Conservation (phyloP, 192 early-diverging fungal genomes). For the Coemansia sp. region DNA sequence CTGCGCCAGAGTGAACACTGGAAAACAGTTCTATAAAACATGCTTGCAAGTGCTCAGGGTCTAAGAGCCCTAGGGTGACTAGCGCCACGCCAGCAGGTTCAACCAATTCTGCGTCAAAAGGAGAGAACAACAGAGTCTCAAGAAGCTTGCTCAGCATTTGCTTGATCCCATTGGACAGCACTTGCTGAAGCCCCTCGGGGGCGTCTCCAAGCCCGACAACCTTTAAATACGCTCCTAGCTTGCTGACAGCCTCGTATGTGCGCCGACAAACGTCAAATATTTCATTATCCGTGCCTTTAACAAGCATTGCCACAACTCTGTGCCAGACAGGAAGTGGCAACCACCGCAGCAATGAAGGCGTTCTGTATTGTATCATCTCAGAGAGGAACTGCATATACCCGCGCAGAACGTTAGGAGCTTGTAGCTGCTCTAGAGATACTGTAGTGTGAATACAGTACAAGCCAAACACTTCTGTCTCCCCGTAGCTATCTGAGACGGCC, state of each 20-base stretch:
- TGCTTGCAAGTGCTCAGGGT: conserved; percentile 34
- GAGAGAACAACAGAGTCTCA: conserved; percentile 36
- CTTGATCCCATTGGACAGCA: conserved; percentile 29
- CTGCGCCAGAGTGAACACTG: conserved; percentile 11
- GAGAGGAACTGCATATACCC: conserved; percentile 45
- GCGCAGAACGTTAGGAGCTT: conserved; percentile 41
- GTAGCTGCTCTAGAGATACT: conserved; percentile 22
- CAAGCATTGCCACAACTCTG: conserved; percentile 30
- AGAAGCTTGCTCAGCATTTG: conserved; percentile 43
- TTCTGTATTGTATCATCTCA: conserved; percentile 47
- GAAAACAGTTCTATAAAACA: conserved; percentile 45
- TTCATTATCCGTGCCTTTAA: conserved; percentile 35
- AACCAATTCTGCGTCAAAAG: conserved; percentile 47
- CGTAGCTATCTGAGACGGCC: conserved; percentile 43
- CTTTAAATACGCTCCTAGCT: conserved; percentile 49
- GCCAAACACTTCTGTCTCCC: conserved; percentile 50
- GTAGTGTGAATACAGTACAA: conserved; percentile 49
- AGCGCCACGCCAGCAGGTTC: conserved; percentile 48
- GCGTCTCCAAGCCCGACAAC: conserved; percentile 18
- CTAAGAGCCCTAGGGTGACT: conserved; percentile 38
- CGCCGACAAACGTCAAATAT: conserved; percentile 50
- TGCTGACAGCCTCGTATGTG: conserved; percentile 47
- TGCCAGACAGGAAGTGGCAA: conserved; percentile 37
- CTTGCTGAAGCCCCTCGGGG: conserved; percentile 20
- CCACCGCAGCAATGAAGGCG: conserved; percentile 49